phyloP scores from a whole-genome alignment of 1,284 basidiomycete genomes.

The Sporisorium reilianum region DNA sequence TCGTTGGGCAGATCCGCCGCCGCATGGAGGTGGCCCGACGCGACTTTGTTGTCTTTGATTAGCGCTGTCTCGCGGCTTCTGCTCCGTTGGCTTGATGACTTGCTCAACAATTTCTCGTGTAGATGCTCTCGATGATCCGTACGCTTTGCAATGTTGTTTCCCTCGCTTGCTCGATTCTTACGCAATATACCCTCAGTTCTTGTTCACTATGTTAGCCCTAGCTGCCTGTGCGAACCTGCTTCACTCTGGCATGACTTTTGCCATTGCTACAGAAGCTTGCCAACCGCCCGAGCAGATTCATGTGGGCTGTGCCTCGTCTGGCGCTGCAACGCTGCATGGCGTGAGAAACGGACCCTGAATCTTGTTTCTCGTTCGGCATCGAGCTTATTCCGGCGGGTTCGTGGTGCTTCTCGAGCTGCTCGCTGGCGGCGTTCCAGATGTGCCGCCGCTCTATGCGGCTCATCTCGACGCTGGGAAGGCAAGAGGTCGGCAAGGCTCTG shows the following conservation, averaged over 20 bases:
- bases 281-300: neutral
- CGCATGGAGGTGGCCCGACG: slow-evolving; percentile 63
- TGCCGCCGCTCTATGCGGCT: too few relatives aligned
- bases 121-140: slow-evolving; percentile 4
- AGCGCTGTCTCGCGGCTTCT: neutral
- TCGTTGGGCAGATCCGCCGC: slow-evolving; percentile 61
- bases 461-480: too few relatives aligned
- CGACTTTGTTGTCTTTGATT: slow-evolving; percentile 64
- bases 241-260: too few relatives aligned
- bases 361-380: neutral
- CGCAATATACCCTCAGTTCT: slow-evolving; percentile 10
- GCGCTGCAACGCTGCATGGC: neutral
- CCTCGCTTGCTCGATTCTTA: neutral
- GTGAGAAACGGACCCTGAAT: slow-evolving; percentile 1
- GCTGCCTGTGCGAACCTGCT: neutral
- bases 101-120: neutral
- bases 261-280: too few relatives aligned
- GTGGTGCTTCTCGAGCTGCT: neutral
- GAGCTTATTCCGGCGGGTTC: neutral
- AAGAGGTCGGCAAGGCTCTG: too few relatives aligned
- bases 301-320: neutral
- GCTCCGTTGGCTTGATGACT: neutral
- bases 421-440: too few relatives aligned
- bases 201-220: neutral
- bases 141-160: slow-evolving; percentile 2